A percentile compares a stretch with the other conserved stretches of the same genome.
phyloP scores from a whole-genome alignment of 768 basidiomycete species.

The Lentinus tigrinus region DNA sequence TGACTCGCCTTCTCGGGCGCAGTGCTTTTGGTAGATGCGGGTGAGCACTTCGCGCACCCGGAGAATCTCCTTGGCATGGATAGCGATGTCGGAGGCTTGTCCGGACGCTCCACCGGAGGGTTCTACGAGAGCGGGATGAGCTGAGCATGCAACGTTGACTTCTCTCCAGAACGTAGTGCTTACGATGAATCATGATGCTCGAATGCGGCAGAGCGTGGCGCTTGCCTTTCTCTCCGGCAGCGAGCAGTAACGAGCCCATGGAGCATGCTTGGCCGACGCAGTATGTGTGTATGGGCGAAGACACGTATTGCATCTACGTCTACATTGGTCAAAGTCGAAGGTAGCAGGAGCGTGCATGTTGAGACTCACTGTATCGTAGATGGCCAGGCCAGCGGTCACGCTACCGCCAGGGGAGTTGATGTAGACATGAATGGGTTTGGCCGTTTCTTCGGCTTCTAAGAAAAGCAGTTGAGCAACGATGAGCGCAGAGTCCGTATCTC shows the following conservation, averaged over 20 bases:
- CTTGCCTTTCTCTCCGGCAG: constrained; percentile 88
- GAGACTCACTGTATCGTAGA: constrained; percentile 87
- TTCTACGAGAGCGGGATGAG: constrained; percentile 49
- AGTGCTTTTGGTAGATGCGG: constrained; percentile 87
- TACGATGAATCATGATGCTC: constrained; percentile 98
- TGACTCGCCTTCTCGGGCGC: constrained; percentile 63
- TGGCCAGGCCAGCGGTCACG: constrained; percentile 93
- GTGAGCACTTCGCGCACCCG: constrained; percentile 83
- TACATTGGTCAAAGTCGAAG: constrained; percentile 31
- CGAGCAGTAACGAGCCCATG: constrained; percentile 92
- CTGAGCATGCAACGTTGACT: background rate
- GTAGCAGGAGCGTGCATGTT: too few relatives aligned
- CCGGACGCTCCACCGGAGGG: constrained; percentile 96
- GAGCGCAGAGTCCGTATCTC: constrained; percentile 85
- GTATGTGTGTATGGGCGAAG: constrained; percentile 94
- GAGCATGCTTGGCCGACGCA: constrained; percentile 94
- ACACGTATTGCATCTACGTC: constrained; percentile 90
- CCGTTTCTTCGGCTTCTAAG: constrained; percentile 92
- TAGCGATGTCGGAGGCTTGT: constrained; percentile 96
- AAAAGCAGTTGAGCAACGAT: constrained; percentile 92
- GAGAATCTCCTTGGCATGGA: constrained; percentile 94
- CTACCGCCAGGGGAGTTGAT: constrained; percentile 97
- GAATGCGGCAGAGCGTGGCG: constrained; percentile 91
- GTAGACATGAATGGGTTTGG: constrained; percentile 93
- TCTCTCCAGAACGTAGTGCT: constrained; percentile 29